These are phyloP conservation scores for Elsinoe batatas DNA, from an alignment of 2,329 filamentous ascomycete species.

Conservation along the genomic window DNA sequence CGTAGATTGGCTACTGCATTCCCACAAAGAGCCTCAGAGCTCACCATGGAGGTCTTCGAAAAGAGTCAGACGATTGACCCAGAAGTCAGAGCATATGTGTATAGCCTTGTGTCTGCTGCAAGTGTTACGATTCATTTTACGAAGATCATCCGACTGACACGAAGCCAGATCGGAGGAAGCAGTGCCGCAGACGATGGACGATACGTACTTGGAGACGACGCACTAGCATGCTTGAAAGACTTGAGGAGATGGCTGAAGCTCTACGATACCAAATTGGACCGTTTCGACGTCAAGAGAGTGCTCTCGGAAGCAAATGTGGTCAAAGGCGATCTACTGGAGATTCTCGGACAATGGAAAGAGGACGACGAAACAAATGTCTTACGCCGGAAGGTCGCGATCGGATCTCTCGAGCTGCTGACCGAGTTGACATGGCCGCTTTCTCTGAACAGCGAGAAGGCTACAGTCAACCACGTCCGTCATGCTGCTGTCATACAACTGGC, in stretches of 20 bases:
- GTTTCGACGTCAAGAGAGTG: conserved; percentile 89
- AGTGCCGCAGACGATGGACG: conserved; percentile 67
- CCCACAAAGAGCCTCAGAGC: neutral
- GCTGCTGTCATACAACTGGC: conserved; percentile 79
- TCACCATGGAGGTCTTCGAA: conserved; percentile 23
- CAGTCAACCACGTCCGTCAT: conserved; percentile 85
- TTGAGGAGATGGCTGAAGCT: conserved; percentile 91
- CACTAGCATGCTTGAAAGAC: conserved; percentile 81
- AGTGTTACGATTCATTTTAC: conserved; percentile 23
- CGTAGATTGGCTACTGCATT: neutral
- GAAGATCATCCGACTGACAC: neutral
- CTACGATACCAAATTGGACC: conserved; percentile 86
- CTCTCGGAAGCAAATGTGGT: conserved; percentile 88
- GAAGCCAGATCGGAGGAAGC: conserved; percentile 66
- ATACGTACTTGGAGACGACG: conserved; percentile 89
- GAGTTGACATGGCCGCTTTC: conserved; percentile 92
- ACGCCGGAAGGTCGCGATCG: conserved; percentile 69
- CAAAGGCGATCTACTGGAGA: conserved; percentile 79
- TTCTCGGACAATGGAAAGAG: conserved; percentile 72
- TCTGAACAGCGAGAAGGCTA: conserved; percentile 68
- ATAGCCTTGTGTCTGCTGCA: conserved; percentile 87
- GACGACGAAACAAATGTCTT: conserved; percentile 64
- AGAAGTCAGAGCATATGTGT: conserved; percentile 86
- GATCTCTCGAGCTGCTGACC: conserved; percentile 81
- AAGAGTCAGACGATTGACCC: conserved; percentile 56